phyloP scores from a whole-genome alignment of 1,139 yeast species.

The Sugiyamaella castrensis region DNA sequence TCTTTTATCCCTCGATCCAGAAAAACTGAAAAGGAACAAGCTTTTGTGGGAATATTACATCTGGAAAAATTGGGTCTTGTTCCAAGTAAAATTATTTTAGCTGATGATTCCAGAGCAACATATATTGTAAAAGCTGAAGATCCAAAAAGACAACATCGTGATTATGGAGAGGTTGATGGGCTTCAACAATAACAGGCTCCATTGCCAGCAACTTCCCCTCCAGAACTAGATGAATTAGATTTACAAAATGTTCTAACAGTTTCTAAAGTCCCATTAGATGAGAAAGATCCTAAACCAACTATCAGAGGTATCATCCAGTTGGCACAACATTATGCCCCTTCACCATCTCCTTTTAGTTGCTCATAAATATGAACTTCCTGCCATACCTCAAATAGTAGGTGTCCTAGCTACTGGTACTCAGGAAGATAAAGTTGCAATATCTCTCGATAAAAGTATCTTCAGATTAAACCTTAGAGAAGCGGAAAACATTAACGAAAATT shows the following conservation, averaged over 20 bases:
- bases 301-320: too few species aligned
- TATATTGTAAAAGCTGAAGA: constrained; percentile 13
- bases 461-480: constrained; percentile 21
- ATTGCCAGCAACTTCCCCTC: too few species aligned
- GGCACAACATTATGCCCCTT: too few species aligned
- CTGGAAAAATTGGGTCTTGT: constrained; percentile 26
- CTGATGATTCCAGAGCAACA: constrained; percentile 21
- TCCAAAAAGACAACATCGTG: constrained; percentile 7
- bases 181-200: too few species aligned
- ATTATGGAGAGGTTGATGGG: constrained; percentile 6
- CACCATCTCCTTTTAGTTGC: too few species aligned
- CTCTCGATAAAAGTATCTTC: constrained; percentile 22
- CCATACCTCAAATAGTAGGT: constrained; percentile 6
- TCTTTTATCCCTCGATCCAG: constrained; percentile 18
- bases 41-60: constrained; percentile 32
- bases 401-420: constrained; percentile 9
- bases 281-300: too few species aligned
- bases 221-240: not conserved
- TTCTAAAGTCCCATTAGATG: not conserved
- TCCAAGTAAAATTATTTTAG: constrained; percentile 30
- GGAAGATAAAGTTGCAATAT: constrained; percentile 23
- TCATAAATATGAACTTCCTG: too few species aligned
- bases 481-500: constrained; percentile 16
- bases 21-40: constrained; percentile 28
- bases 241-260: not conserved